Evolutionary conservation across 805 yeast genomes (phyloP), one percentile per base, ranked within the genome.

Genomic region (Metschnikowia noctiluminum): DNA sequence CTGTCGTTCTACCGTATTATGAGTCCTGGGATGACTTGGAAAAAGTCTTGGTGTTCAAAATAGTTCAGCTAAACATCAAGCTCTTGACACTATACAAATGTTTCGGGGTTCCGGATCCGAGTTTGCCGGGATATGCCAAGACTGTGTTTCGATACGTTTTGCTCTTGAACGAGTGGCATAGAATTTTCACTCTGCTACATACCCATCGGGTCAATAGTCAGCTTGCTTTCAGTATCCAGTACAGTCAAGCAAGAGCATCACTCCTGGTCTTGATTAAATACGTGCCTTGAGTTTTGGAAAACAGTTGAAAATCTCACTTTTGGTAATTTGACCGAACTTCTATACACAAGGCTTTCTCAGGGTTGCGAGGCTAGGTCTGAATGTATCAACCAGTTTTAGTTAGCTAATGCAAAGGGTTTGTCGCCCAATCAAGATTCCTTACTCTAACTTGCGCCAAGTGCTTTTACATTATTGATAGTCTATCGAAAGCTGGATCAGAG

Each of bases 31-130:
- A 13, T 6, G 38, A 42, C 2, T 11, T 31, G 16, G 38, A 35
- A 6, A 41, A 36, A 13, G 10, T 12, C 6, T 11, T 46, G 28
- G 38, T 46, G 11, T n/a, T 32, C 42, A 40, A 46, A 21, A 28
- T n/a, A 10, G 14, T 46, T 12, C 45, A 46, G 21, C 38, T 40
- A 13, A 46, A 41, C 31, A 37, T 41, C 26, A 46, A 36, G 42
- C 45, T 46, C 28, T 31, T 46, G 35, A 41, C 42, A 14, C 30
- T 46, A 7, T 34, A 3, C 12, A 13, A 41, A 15, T 26, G 38
- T 10, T 14, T 9, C 9, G 45, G 45, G 11, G 21, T n/a, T 2
- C 45, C 49, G 12, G 42, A 46, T 14, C 32, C 16, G 4, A 9
- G 7, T 9, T n/a, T 21, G 3, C n/a, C 12, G 3, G 38, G 15